Conservation (phyloP, 1,139 yeast species). For the Debaryomycetaceae sp. region DNA sequence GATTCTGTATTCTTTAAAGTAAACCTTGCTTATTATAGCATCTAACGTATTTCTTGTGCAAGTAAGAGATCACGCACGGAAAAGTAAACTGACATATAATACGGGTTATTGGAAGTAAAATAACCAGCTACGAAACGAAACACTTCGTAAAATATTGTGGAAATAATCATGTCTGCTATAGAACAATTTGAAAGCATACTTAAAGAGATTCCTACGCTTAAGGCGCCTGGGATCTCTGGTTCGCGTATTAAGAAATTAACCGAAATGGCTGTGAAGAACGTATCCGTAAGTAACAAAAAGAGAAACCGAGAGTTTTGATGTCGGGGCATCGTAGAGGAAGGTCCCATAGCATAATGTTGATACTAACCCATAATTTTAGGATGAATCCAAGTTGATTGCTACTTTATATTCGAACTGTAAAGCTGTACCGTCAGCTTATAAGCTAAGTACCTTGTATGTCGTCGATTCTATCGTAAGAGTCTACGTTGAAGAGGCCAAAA, state of each 20-base stretch:
- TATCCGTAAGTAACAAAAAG: conserved; percentile 6
- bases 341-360: neutral
- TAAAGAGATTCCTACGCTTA: conserved; percentile 69
- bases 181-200: conserved; percentile 70
- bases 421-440: conserved; percentile 74
- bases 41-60: neutral
- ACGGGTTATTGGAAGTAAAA: neutral
- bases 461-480: conserved; percentile 91
- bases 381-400: conserved; percentile 58
- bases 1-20: neutral
- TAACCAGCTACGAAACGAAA: neutral
- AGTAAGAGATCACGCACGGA: neutral
- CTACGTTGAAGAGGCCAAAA: conserved; percentile 70
- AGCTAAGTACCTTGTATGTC: conserved; percentile 86
- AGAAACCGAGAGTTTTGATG: neutral
- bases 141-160: neutral
- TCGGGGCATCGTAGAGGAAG: neutral
- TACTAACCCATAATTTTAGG: conserved; percentile 13
- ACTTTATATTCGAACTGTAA: conserved; percentile 66
- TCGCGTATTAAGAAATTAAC: conserved; percentile 87
- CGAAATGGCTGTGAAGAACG: conserved; percentile 71
- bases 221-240: conserved; percentile 94
- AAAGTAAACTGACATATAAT: neutral
- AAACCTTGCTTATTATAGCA: neutral
- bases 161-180: conserved; percentile 27